phyloP scores from a whole-genome alignment of 2,329 filamentous ascomycete genomes.

The Intubia oerlemansii region DNA sequence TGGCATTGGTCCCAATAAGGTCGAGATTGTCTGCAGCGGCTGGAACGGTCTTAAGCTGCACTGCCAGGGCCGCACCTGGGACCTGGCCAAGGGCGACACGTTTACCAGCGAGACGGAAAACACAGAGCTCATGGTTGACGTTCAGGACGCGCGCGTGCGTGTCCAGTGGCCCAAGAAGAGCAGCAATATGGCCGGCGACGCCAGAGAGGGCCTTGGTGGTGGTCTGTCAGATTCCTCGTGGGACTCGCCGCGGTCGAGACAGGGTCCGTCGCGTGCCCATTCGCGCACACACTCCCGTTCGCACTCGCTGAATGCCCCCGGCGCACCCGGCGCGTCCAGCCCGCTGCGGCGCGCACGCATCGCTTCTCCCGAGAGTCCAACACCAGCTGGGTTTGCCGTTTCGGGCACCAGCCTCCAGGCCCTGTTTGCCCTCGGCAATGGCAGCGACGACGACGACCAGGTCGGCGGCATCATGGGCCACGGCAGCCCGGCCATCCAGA shows the following conservation, averaged over 20 bases:
- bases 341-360: conserved; percentile 35
- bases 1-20: conserved; percentile 48
- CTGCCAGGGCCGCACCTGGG: conserved; percentile 72
- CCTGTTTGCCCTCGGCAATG: conserved; percentile 17
- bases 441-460: conserved; percentile 8
- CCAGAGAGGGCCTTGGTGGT: too few relatives aligned
- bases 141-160: conserved; percentile 78
- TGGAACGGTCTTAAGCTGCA: conserved; percentile 94
- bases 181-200: neutral
- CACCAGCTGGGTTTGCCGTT: conserved; percentile 21
- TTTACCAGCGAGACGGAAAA: conserved; percentile 80
- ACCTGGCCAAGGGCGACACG: conserved; percentile 68
- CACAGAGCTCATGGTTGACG: conserved; percentile 83
- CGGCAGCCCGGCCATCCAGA: conserved; percentile 25
- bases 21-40: conserved; percentile 79
- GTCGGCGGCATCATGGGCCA: conserved; percentile 10
- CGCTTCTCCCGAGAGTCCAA: conserved; percentile 53
- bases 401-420: conserved; percentile 21
- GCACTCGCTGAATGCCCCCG: conserved; percentile 5
- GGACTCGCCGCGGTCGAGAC: conserved; percentile 30
- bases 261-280: neutral
- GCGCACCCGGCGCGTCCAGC: conserved; percentile 16
- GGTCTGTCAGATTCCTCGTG: conserved; percentile 48
- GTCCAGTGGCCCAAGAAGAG: conserved; percentile 21
- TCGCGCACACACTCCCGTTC: conserved; percentile 7